phyloP scores from a whole-genome alignment of 495 filamentous ascomycete genomes.

The Achaetomiella virescens region DNA sequence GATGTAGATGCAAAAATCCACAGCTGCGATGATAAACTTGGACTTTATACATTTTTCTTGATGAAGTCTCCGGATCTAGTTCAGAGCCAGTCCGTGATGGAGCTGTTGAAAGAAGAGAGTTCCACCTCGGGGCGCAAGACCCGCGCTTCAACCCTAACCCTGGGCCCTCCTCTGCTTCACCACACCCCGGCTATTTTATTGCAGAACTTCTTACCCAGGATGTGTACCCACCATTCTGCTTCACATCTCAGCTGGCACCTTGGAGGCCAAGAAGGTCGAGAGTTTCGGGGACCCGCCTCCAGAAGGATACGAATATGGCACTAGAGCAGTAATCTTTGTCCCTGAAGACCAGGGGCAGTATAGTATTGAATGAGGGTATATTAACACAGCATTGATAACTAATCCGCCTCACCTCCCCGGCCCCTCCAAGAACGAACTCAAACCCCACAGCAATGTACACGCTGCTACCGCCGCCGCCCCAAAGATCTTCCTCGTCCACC shows the following conservation, averaged over 20 bases:
- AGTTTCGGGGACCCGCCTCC: too few species aligned
- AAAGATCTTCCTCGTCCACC: slow-evolving; percentile 63
- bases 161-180: too few species aligned
- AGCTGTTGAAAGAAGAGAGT: background rate
- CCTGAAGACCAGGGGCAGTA: too few species aligned
- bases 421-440: slow-evolving; percentile 49
- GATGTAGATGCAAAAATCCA: background rate
- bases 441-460: slow-evolving; percentile 61
- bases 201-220: too few species aligned
- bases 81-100: background rate
- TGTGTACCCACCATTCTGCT: too few species aligned
- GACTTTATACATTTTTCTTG: background rate
- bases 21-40: background rate
- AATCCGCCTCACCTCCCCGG: background rate
- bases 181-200: too few species aligned
- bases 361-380: background rate
- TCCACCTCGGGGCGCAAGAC: background rate
- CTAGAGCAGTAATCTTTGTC: too few species aligned
- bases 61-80: background rate
- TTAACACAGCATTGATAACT: background rate
- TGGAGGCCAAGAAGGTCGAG: too few species aligned
- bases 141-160: background rate
- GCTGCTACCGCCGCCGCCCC: slow-evolving; percentile 59
- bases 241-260: too few species aligned
- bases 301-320: too few species aligned